Evolutionary conservation across 257 asterid genomes (phyloP).

Genomic region (Thymus quinquecostatus): DNA sequence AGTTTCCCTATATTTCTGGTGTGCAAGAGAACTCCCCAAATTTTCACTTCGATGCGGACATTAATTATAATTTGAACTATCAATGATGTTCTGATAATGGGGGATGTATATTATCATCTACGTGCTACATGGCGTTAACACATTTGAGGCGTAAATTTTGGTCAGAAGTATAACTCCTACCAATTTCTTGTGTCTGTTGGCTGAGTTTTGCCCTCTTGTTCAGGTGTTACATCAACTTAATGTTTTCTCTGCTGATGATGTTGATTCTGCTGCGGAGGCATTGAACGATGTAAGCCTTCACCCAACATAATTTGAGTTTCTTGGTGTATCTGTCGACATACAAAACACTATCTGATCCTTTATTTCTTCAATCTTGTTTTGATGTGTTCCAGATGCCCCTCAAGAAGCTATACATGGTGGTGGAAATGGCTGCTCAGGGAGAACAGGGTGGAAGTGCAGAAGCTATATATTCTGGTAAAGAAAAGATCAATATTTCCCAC

Average conservation of each 20-base stretch:
- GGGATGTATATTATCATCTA: neutral
- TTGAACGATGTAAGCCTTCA: conserved; percentile 73
- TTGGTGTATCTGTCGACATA: conserved; percentile 2
- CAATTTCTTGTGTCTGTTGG: neutral
- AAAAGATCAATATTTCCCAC: conserved; percentile 72
- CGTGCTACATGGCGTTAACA: neutral
- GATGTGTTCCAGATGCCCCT: conserved; percentile 68
- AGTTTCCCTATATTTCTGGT: conserved; percentile 25
- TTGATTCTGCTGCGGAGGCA: conserved; percentile 93
- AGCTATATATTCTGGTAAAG: conserved; percentile 73
- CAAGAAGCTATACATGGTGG: conserved; percentile 88
- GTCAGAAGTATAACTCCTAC: conserved; percentile 12
- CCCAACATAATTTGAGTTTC: neutral
- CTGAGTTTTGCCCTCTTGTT: conserved; percentile 28
- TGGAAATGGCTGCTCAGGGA: conserved; percentile 98
- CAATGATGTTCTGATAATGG: neutral
- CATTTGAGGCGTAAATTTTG: neutral
- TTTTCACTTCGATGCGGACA: neutral
- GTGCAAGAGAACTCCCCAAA: conserved; percentile 14
- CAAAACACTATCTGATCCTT: neutral
- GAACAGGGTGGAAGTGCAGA: conserved; percentile 89
- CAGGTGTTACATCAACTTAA: conserved; percentile 86
- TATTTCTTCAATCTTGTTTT: neutral
- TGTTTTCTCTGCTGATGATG: conserved; percentile 71
- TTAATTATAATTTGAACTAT: neutral